These are phyloP conservation scores for Suillus americanus DNA, from an alignment of 768 basidiomycete genomes.

Conservation along the genomic window DNA sequence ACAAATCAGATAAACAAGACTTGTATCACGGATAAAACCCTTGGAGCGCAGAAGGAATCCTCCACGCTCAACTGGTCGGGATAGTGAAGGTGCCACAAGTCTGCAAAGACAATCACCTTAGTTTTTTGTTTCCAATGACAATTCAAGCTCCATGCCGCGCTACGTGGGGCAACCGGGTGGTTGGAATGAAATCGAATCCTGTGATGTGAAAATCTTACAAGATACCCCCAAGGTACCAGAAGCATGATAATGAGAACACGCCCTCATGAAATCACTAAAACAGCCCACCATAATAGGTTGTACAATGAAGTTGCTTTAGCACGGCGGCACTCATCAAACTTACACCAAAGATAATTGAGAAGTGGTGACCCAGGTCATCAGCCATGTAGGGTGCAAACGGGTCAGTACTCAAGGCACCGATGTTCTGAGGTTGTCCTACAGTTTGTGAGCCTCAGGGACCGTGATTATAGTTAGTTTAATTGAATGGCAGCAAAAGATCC, in stretches of 20 bases:
- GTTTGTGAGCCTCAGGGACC: too few relatives aligned
- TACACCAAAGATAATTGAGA: too few relatives aligned
- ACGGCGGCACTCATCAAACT: slow-evolving; percentile 38
- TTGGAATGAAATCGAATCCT: not conserved
- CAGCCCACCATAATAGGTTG: slow-evolving; percentile 37
- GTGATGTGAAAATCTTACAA: slow-evolving; percentile 22
- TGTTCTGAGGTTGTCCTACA: too few relatives aligned
- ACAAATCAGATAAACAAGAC: slow-evolving; percentile 22
- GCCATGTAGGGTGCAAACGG: slow-evolving; percentile 22
- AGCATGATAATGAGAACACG: slow-evolving; percentile 16
- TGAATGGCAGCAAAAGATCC: too few relatives aligned
- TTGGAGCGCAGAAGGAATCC: slow-evolving; percentile 19
- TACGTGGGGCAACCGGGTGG: slow-evolving; percentile 15
- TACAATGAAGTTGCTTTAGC: slow-evolving; percentile 37
- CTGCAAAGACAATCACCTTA: not conserved
- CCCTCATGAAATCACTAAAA: not conserved
- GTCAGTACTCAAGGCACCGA: slow-evolving; percentile 17
- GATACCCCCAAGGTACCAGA: slow-evolving; percentile 35
- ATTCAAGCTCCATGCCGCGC: slow-evolving; percentile 61
- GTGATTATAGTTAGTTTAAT: too few relatives aligned
- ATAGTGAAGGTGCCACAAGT: slow-evolving; percentile 19
- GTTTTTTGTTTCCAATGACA: not conserved
- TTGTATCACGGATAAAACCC: slow-evolving; percentile 14
- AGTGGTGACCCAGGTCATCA: too few relatives aligned
- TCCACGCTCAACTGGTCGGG: slow-evolving; percentile 5